These are phyloP conservation scores for Jatropha podagrica DNA, from an alignment of 441 rosid species.

Conservation along the genomic window DNA sequence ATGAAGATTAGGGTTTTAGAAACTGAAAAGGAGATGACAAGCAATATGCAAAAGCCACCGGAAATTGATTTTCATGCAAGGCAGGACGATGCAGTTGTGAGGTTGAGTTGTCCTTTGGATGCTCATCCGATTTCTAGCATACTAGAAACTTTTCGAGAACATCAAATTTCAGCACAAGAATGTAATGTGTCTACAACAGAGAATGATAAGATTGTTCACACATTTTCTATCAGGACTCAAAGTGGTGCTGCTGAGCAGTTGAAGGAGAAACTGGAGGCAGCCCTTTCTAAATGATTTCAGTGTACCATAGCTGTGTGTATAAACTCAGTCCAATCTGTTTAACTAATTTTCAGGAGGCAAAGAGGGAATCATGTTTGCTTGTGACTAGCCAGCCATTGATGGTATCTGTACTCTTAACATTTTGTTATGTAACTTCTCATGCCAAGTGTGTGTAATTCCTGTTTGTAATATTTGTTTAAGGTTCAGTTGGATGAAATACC, in stretches of 20 bases:
- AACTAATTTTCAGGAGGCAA: background rate
- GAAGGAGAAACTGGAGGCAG: slow-evolving; percentile 73
- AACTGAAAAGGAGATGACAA: slow-evolving; percentile 65
- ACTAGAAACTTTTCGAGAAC: slow-evolving; percentile 58
- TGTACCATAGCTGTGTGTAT: slow-evolving; percentile 15
- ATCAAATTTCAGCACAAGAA: slow-evolving; percentile 58
- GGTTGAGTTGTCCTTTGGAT: slow-evolving; percentile 68
- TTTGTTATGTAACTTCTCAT: background rate
- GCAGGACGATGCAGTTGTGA: slow-evolving; percentile 74
- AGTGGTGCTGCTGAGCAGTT: slow-evolving; percentile 72
- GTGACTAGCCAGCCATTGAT: background rate
- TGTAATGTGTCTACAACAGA: slow-evolving; percentile 57
- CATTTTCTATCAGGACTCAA: slow-evolving; percentile 62
- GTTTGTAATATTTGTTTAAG: background rate
- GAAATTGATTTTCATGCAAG: slow-evolving; percentile 70
- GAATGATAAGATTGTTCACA: slow-evolving; percentile 62
- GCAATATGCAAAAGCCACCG: slow-evolving; percentile 41
- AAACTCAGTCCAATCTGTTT: background rate
- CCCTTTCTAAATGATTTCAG: slow-evolving; percentile 45
- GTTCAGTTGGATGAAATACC: background rate
- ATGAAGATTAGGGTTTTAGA: slow-evolving; percentile 66
- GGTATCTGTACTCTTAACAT: background rate
- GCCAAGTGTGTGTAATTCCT: background rate
- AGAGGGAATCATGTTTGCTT: background rate
- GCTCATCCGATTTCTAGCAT: slow-evolving; percentile 64